Evolutionary conservation across 352 stramenopile species (phyloP).

Genomic region (Peronospora destructor): DNA sequence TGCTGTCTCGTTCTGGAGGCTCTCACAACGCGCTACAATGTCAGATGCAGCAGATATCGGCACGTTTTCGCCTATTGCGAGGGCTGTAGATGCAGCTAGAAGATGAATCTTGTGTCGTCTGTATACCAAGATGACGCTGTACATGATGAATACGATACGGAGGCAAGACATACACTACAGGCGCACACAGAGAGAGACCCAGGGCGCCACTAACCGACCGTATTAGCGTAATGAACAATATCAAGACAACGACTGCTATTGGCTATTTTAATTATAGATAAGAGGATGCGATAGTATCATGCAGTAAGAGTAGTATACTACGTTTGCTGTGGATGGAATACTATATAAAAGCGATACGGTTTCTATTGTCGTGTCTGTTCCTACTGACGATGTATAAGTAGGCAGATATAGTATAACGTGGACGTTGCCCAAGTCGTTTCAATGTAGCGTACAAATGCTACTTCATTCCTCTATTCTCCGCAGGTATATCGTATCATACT

Average conservation of each 20-base stretch:
- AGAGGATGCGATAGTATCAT: no score
- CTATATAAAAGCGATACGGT: no score
- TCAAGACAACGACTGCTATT: no score
- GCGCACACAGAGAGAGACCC: background rate
- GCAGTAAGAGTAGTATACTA: no score
- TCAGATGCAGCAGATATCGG: conserved; percentile 5
- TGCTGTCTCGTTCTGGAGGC: conserved; percentile 15
- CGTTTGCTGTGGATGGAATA: no score
- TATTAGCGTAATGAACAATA: background rate
- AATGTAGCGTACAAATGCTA: no score
- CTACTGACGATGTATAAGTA: no score
- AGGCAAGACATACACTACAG: background rate
- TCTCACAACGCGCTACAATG: conserved; percentile 21
- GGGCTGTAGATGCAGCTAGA: conserved; percentile 13
- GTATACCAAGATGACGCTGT: background rate
- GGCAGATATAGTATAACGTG: no score
- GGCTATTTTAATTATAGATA: no score
- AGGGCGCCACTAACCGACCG: background rate
- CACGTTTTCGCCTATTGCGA: conserved; percentile 11
- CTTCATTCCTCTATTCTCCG: background rate
- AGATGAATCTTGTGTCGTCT: conserved; percentile 17
- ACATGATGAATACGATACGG: conserved; percentile 1
- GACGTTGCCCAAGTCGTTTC: no score
- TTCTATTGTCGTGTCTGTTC: no score
- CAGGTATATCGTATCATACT: background rate